Evolutionary conservation across 371 early-diverging fungal species (phyloP).

Genomic region (Mortierella sp.): DNA sequence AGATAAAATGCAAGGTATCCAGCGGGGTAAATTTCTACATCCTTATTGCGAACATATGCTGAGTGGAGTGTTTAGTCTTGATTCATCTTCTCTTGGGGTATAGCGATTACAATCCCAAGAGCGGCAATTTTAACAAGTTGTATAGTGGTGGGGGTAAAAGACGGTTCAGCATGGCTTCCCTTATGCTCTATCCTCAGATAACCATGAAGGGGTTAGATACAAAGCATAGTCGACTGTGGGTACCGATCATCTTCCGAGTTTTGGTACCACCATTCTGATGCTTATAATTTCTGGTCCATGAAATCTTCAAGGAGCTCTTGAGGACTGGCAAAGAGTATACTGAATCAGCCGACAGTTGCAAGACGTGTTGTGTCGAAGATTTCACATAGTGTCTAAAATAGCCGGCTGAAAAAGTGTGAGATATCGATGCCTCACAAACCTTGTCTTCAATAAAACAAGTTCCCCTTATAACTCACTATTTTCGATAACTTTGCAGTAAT

Average conservation of each 20-base stretch:
- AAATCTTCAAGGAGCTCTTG: too few relatives aligned
- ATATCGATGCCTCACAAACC: neutral
- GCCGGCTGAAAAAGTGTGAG: neutral
- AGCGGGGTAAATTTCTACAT: conserved; percentile 15
- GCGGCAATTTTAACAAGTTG: neutral
- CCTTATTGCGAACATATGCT: conserved; percentile 3
- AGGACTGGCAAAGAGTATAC: neutral
- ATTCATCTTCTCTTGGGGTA: conserved; percentile 7
- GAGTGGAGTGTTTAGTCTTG: neutral
- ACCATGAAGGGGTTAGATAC: neutral
- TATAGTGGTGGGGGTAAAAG: conserved; percentile 1
- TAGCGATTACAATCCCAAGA: neutral
- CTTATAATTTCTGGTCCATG: conserved; percentile 12
- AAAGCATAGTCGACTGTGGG: neutral
- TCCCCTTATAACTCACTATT: neutral
- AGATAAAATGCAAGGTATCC: conserved; percentile 15
- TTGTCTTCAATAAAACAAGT: neutral
- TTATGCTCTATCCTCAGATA: conserved; percentile 1
- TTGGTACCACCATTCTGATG: conserved; percentile 15
- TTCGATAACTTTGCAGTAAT: neutral
- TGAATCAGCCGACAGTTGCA: neutral
- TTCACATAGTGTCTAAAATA: neutral
- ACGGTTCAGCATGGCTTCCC: neutral
- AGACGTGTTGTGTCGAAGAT: neutral
- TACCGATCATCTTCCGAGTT: conserved; percentile 1